These are phyloP conservation scores for Anethum foeniculum DNA, from an alignment of 140 eudicot genomes.

Conservation along the genomic window DNA sequence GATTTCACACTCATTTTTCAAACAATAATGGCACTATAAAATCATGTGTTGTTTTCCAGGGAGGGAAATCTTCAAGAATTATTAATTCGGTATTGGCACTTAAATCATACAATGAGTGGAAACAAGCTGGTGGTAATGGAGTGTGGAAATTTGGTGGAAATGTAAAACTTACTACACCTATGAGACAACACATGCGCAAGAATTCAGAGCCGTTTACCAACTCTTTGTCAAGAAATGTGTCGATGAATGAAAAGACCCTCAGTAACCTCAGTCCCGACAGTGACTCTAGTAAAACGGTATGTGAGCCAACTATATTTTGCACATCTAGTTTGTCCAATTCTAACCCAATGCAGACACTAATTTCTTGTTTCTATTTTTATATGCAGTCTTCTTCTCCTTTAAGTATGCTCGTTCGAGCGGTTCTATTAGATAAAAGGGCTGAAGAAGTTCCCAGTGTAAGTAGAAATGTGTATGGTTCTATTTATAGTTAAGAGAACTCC, in stretches of 20 bases:
- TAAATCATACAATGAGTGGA: constrained; percentile 80
- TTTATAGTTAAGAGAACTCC: neutral
- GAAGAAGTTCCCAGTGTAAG: constrained; percentile 91
- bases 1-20: neutral
- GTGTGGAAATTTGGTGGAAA: constrained; percentile 87
- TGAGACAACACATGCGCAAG: constrained; percentile 71
- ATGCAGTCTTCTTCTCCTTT: constrained; percentile 70
- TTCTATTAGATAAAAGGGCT: constrained; percentile 75
- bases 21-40: neutral
- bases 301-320: constrained; percentile 7
- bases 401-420: constrained; percentile 61
- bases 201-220: constrained; percentile 81
- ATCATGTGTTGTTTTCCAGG: constrained; percentile 36
- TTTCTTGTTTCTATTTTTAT: constrained; percentile 24
- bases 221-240: constrained; percentile 52
- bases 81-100: constrained; percentile 82
- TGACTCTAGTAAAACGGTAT: constrained; percentile 55
- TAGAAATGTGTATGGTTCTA: constrained; percentile 3
- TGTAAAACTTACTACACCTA: constrained; percentile 39
- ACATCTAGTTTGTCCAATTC: neutral
- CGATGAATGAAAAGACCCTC: constrained; percentile 40
- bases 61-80: constrained; percentile 79
- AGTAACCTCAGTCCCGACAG: constrained; percentile 33
- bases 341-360: neutral
- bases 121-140: constrained; percentile 70